Base-by-base conservation (phyloP, 495 filamentous ascomycete species). In the Barbatosphaeria neglecta region DNA sequence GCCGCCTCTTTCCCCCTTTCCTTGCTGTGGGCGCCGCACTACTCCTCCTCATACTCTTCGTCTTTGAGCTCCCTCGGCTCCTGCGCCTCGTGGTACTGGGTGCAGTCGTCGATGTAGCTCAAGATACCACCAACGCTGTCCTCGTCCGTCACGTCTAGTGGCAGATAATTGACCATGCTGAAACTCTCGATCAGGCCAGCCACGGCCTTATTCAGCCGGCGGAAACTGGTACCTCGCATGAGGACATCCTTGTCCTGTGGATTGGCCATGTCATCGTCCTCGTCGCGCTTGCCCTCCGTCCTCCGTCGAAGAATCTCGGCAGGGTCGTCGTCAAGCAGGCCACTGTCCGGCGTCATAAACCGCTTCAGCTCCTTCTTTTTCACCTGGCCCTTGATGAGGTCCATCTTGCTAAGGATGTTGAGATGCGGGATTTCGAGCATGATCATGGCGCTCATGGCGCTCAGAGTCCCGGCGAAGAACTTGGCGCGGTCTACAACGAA, bases 391-490 rank as follows among this genome's bases (percentile, higher is more conserved):
- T 86, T 87, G 45, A 96, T 76, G 43, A 96, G 79, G 60, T 96
- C 92, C 90, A 98, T 95, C 73, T 98, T 98, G 50, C 78, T 88
- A 51, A 98, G 72, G 45, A 96, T 81, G 58, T 96, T 96, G 56
- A 98, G 70, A 57, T 98, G 92, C 2, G 92, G 92, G 50, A 96
- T 77, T 67, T 95, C 92, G 38, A 98, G 74, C 87, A 96, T 89
- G 51, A 96, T 77, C 92, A 98, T 98, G 27, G 92, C 90, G 45
- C 85, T 92, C 90, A 98, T 96, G 40, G 92, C 92, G 56, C 84
- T 90, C 48, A 98, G 67, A 2, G 92, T 93, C 13, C 92, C 92
- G 1, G 92, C 84, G 59, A 98, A 97, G 74, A 89, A 98, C 61
- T 98, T 98, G 54, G 92, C 83, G 50, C 86, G 81, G 66, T 98